Conservation (phyloP, 2,329 filamentous ascomycete species). For the Neophaeococcomyces aloes region DNA sequence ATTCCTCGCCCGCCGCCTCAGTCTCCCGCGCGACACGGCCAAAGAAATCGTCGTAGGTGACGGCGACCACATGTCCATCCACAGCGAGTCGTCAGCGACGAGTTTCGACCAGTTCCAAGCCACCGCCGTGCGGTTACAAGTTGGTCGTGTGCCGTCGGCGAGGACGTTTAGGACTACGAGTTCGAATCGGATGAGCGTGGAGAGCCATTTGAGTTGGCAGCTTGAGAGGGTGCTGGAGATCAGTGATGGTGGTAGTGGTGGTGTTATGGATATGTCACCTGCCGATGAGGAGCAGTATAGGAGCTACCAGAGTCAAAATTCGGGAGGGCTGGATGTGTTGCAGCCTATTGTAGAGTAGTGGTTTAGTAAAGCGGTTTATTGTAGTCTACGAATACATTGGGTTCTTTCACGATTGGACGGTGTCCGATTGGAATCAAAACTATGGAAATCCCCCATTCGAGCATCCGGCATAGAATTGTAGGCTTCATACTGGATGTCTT, state of each 20-base stretch:
- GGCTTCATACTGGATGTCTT: too few relatives aligned
- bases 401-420: too few relatives aligned
- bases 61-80: neutral
- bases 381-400: too few relatives aligned
- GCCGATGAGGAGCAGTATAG: too few relatives aligned
- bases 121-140: neutral
- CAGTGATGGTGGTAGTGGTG: neutral
- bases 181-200: neutral
- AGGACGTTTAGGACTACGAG: neutral
- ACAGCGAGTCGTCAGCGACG: neutral
- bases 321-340: too few relatives aligned
- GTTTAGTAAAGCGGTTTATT: too few relatives aligned
- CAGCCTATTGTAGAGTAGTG: too few relatives aligned
- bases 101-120: slow-evolving; percentile 2
- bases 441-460: too few relatives aligned
- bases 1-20: neutral
- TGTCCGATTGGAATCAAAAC: too few relatives aligned
- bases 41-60: neutral
- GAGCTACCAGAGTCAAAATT: too few relatives aligned
- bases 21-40: neutral
- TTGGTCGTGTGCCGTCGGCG: neutral
- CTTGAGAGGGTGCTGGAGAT: neutral
- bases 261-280: too few relatives aligned
- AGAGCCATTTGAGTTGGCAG: slow-evolving; percentile 1
- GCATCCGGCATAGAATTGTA: too few relatives aligned